Percentiles rank a stretch among this genome's conserved stretches.
These are phyloP conservation scores for Podaxis sp. DNA, from an alignment of 768 basidiomycete genomes.

Conservation along the genomic window DNA sequence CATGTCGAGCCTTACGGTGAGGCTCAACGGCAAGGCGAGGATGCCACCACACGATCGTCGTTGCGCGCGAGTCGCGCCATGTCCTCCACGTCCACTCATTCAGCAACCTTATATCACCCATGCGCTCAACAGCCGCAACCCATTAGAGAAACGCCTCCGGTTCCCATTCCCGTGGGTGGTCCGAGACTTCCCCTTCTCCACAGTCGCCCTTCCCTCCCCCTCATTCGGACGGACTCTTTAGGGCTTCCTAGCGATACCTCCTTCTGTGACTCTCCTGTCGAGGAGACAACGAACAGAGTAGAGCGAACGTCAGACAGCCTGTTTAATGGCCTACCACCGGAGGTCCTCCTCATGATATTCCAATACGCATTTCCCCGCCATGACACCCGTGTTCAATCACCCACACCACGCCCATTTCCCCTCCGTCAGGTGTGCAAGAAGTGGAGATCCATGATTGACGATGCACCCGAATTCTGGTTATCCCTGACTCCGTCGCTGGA, in stretches of 20 bases:
- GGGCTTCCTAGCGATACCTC: not conserved
- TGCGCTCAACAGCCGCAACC: not conserved
- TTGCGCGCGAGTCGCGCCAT: not conserved
- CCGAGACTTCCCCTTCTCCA: not conserved
- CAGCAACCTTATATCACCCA: not conserved
- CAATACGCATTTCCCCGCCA: not conserved
- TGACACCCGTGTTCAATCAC: not conserved
- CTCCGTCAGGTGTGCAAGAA: not conserved
- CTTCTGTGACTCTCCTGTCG: not conserved
- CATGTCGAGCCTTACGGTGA: not conserved
- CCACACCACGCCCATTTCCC: not conserved
- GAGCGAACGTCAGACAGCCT: no score
- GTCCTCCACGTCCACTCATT: not conserved
- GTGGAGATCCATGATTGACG: not conserved
- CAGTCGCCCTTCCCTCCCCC: not conserved
- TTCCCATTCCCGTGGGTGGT: no score
- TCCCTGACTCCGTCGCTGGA: not conserved
- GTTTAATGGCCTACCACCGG: not conserved
- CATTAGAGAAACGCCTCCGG: not conserved
- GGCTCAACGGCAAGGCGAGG: not conserved
- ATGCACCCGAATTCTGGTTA: not conserved
- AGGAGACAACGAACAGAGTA: not conserved
- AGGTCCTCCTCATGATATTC: slow-evolving; percentile 1
- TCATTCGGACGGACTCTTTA: not conserved
- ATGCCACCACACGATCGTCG: not conserved